Evolutionary conservation across 129 eudicot species (phyloP).

Genomic region (Ambrosia trifida): DNA sequence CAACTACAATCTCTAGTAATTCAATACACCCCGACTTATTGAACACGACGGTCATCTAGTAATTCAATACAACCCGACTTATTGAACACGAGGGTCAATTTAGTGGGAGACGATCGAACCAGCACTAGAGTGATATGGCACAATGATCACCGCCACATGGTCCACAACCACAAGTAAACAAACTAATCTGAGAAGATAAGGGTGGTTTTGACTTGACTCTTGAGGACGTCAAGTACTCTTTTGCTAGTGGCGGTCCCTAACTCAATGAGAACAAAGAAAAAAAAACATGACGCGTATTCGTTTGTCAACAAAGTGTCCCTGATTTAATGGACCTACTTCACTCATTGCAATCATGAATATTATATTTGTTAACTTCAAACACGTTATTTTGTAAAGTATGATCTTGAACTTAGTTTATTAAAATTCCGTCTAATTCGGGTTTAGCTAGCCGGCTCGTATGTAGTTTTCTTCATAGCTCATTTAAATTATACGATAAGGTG

Average conservation of each 20-base stretch:
- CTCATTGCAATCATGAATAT: neutral
- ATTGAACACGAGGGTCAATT: neutral
- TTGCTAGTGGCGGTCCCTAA: slow-evolving; percentile 16
- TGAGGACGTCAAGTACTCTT: slow-evolving; percentile 7
- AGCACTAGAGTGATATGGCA: slow-evolving; percentile 10
- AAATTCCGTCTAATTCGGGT: too few relatives aligned
- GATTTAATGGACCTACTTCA: neutral
- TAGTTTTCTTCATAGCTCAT: too few relatives aligned
- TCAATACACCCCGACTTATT: neutral
- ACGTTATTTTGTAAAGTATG: too few relatives aligned
- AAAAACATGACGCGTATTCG: slow-evolving; percentile 27
- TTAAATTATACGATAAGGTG: too few relatives aligned
- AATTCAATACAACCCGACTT: neutral
- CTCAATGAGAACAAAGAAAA: neutral
- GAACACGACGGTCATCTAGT: neutral
- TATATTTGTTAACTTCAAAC: neutral
- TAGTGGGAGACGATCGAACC: slow-evolving; percentile 26
- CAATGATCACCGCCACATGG: slow-evolving; percentile 22
- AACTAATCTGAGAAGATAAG: slow-evolving; percentile 17
- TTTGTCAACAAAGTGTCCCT: slow-evolving; percentile 5
- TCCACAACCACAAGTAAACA: slow-evolving; percentile 8
- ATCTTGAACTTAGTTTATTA: too few relatives aligned
- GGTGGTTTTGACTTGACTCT: neutral
- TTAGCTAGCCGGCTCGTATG: too few relatives aligned
- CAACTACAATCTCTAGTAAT: neutral